Evolutionary conservation across 495 filamentous ascomycete species (phyloP).

Genomic region (Penicillium bialowiezense): DNA sequence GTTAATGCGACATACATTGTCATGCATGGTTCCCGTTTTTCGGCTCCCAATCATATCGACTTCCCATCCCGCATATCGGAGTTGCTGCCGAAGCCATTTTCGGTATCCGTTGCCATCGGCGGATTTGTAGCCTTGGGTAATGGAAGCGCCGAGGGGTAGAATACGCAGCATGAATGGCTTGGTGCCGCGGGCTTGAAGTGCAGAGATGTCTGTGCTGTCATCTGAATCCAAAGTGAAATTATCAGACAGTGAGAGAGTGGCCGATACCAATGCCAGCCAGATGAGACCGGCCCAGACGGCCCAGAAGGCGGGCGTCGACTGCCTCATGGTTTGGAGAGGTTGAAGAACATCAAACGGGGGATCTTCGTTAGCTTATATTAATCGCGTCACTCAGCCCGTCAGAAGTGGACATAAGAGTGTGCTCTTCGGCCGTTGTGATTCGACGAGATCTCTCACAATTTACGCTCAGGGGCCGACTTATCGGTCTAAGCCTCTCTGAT

Average conservation of each 20-base stretch:
- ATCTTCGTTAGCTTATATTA: not conserved
- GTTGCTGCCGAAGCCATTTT: slow-evolving; percentile 35
- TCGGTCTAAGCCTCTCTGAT: slow-evolving; percentile 2
- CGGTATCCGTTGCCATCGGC: slow-evolving; percentile 55
- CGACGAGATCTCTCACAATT: too few relatives aligned
- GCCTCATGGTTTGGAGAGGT: slow-evolving; percentile 11
- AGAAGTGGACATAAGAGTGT: not conserved
- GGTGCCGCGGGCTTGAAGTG: slow-evolving; percentile 6
- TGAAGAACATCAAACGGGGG: not conserved
- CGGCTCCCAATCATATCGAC: slow-evolving; percentile 53
- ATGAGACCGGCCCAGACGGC: slow-evolving; percentile 12
- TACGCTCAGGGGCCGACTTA: slow-evolving; percentile 1
- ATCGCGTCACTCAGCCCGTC: not conserved
- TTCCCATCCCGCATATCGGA: slow-evolving; percentile 34
- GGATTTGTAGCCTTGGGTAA: slow-evolving; percentile 52
- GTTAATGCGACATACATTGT: slow-evolving; percentile 35
- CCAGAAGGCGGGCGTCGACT: slow-evolving; percentile 11
- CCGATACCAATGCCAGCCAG: slow-evolving; percentile 13
- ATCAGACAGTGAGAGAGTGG: not conserved
- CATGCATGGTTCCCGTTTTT: slow-evolving; percentile 44
- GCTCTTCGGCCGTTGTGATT: not conserved
- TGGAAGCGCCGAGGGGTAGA: slow-evolving; percentile 57
- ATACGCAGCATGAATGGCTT: slow-evolving; percentile 37
- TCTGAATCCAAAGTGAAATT: not conserved
- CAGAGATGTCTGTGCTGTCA: not conserved